Percentiles rank a stretch among this genome's conserved stretches.
phyloP scores from a whole-genome alignment of 371 early-diverging fungal species.

The Haplosporangium sp. region DNA sequence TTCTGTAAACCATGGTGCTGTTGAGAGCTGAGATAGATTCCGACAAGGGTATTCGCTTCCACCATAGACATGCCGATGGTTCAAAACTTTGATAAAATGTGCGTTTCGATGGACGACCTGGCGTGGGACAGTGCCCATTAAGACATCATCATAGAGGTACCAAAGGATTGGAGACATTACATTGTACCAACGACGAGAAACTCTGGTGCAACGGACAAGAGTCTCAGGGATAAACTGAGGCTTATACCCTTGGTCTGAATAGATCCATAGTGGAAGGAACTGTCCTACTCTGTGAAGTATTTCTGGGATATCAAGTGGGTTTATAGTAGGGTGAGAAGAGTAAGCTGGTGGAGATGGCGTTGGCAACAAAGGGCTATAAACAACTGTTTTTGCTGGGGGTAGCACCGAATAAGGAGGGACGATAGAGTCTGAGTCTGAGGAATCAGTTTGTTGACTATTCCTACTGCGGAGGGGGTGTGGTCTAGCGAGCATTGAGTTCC shows the following conservation, averaged over 20 bases:
- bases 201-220: background rate
- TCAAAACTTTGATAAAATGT: constrained; percentile 1
- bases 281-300: constrained; percentile 10
- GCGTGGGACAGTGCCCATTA: constrained; percentile 4
- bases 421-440: background rate
- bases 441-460: background rate
- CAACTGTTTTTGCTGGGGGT: background rate
- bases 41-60: background rate
- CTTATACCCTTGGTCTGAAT: background rate
- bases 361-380: background rate
- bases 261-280: constrained; percentile 5
- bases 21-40: background rate
- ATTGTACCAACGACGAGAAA: constrained; percentile 6
- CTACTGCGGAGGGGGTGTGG: background rate
- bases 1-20: constrained; percentile 5
- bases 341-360: background rate
- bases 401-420: background rate
- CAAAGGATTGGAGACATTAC: constrained; percentile 6
- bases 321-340: background rate
- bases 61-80: constrained; percentile 4
- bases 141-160: constrained; percentile 5
- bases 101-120: constrained; percentile 7
- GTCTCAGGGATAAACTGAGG: background rate
- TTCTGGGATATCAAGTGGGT: constrained; percentile 16
- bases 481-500: background rate